Evolutionary conservation across 108 stramenopile species (phyloP).

Genomic region (Skeletonema menzelii): DNA sequence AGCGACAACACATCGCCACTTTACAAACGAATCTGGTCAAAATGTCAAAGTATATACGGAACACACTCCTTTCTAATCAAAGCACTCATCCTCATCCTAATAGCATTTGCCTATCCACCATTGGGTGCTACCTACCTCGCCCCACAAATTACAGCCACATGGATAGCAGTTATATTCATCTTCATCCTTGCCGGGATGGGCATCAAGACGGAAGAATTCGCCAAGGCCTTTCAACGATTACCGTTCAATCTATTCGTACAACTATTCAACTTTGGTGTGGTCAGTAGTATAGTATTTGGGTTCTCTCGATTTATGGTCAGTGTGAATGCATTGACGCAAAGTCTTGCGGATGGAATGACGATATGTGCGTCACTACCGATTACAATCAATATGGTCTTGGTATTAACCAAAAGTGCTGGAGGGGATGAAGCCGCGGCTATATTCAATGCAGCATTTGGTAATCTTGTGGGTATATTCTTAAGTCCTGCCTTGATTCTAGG

Average conservation of each 20-base stretch:
- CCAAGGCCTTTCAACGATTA: slow-evolving; percentile 68
- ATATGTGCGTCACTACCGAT: slow-evolving; percentile 76
- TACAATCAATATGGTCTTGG: slow-evolving; percentile 86
- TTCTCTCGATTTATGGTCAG: slow-evolving; percentile 53
- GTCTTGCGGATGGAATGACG: slow-evolving; percentile 79
- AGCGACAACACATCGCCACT: background rate
- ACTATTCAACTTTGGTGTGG: slow-evolving; percentile 73
- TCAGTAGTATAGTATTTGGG: slow-evolving; percentile 63
- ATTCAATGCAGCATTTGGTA: slow-evolving; percentile 72
- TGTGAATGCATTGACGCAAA: slow-evolving; percentile 39
- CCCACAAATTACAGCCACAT: slow-evolving; percentile 78
- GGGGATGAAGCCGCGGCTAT: slow-evolving; percentile 88
- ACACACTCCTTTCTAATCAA: slow-evolving; percentile 66
- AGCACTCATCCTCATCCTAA: slow-evolving; percentile 55
- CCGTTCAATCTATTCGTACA: slow-evolving; percentile 80
- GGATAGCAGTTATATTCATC: slow-evolving; percentile 80
- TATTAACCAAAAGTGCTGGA: slow-evolving; percentile 71
- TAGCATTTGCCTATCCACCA: slow-evolving; percentile 84
- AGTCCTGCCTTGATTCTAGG: slow-evolving; percentile 57
- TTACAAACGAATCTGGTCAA: slow-evolving; percentile 10
- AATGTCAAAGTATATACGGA: slow-evolving; percentile 20
- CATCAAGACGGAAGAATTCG: slow-evolving; percentile 80
- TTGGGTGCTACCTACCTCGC: slow-evolving; percentile 73
- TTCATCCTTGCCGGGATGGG: slow-evolving; percentile 79
- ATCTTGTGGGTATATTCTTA: slow-evolving; percentile 66